These are phyloP conservation scores for Leccinum incarnatum DNA, from an alignment of 768 basidiomycete genomes.

Conservation along the genomic window DNA sequence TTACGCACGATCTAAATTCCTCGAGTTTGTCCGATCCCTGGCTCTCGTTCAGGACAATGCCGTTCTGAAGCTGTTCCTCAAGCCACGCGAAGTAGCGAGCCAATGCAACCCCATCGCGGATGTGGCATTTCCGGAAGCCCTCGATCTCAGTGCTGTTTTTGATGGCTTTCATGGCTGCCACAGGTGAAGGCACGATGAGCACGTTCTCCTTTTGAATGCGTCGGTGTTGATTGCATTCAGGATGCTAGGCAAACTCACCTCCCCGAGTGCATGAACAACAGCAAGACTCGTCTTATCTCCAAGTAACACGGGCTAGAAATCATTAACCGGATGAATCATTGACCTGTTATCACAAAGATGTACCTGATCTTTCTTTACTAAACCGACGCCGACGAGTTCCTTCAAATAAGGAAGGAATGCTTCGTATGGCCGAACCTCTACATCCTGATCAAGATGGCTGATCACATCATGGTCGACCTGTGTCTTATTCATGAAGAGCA, in stretches of 20 bases:
- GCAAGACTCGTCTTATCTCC: slow-evolving; percentile 79
- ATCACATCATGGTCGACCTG: slow-evolving; percentile 44
- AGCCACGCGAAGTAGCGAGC: slow-evolving; percentile 93
- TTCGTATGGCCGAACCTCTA: slow-evolving; percentile 71
- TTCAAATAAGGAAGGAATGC: slow-evolving; percentile 64
- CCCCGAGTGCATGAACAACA: slow-evolving; percentile 74
- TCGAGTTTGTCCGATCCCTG: slow-evolving; percentile 79
- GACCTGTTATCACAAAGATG: slow-evolving; percentile 4
- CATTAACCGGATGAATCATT: neutral
- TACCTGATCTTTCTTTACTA: slow-evolving; percentile 34
- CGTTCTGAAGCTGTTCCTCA: slow-evolving; percentile 72
- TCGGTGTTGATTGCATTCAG: neutral
- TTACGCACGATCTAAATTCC: slow-evolving; percentile 73
- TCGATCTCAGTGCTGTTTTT: slow-evolving; percentile 81
- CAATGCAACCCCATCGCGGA: slow-evolving; percentile 87
- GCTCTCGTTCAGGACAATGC: slow-evolving; percentile 67
- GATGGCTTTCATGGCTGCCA: slow-evolving; percentile 76
- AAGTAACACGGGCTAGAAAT: slow-evolving; percentile 65
- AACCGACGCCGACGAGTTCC: slow-evolving; percentile 39
- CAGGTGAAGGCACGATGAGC: slow-evolving; percentile 61
- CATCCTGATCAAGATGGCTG: slow-evolving; percentile 50
- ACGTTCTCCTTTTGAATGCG: slow-evolving; percentile 50
- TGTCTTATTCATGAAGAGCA: slow-evolving; percentile 64
- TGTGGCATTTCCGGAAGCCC: slow-evolving; percentile 86
- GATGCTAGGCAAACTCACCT: slow-evolving; percentile 38